phyloP scores from a whole-genome alignment of 1,284 basidiomycete genomes.

The Rhodotorula sp. region DNA sequence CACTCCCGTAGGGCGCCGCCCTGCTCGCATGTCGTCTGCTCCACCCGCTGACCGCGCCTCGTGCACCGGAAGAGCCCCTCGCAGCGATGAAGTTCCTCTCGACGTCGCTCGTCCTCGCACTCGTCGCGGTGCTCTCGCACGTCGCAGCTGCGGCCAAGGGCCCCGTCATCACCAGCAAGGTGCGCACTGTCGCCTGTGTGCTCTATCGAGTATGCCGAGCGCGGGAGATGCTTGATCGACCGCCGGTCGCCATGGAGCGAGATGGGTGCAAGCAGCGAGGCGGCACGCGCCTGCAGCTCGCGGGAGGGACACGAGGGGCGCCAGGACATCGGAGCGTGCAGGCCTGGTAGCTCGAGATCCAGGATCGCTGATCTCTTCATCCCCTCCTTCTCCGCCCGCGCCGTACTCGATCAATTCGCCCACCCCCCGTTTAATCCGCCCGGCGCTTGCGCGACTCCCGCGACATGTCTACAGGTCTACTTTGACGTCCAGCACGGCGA shows the following conservation, averaged over 20 bases:
- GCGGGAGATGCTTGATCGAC: too few species aligned
- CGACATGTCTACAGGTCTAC: constrained; percentile 61
- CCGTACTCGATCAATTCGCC: not conserved
- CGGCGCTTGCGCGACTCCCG: not conserved
- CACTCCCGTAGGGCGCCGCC: not conserved
- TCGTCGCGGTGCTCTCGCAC: constrained; percentile 22
- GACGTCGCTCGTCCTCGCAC: constrained; percentile 23
- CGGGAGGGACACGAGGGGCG: too few species aligned
- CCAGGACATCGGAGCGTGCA: too few species aligned
- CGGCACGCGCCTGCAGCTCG: too few species aligned
- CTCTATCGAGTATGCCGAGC: too few species aligned
- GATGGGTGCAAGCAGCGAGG: too few species aligned
- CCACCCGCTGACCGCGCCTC: not conserved
- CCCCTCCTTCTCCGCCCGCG: not conserved
- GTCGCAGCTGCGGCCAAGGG: constrained; percentile 58
- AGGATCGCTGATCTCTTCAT: not conserved
- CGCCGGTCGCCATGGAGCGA: too few species aligned
- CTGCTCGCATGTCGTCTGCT: not conserved
- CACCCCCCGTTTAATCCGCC: not conserved
- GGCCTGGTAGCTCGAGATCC: too few species aligned
- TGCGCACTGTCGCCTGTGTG: constrained; percentile 9
- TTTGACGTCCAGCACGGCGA: constrained; percentile 82
- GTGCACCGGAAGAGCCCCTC: too few species aligned
- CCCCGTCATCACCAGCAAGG: constrained; percentile 81
- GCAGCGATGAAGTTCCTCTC: constrained; percentile 1